Evolutionary conservation across 2,329 filamentous ascomycete genomes (phyloP), one percentile per base, ranked within the genome.

Genomic region (Talaromyces sp.): DNA sequence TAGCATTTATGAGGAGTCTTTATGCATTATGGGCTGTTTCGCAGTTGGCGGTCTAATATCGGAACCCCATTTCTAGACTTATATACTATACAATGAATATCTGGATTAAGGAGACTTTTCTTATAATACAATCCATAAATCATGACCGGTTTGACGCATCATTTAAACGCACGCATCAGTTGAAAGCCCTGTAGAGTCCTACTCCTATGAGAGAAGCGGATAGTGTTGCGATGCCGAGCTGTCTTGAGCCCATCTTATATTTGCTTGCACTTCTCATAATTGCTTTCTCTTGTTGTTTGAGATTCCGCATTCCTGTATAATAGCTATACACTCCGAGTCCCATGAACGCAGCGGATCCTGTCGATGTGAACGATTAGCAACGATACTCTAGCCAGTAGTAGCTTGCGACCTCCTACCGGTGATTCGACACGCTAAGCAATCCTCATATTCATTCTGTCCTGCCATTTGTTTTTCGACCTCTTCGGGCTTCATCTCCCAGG

Each of bases 241-340:
- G 85, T 66, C 91, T 85, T 70, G 88, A 90, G 67, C 85, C 85
- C 84, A 93, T 88, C 66, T 90, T 90, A 72, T 93, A 88, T 70
- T 87, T 83, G 31, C 88, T 89, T 56, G 86, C 85, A 78, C 89
- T 90, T 73, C 85, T 82, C 65, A 92, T 78, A 67, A 93, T 91
- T 66, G 72, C 71, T 61, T 75, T 72, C 67, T 85, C 83, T 74
- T 91, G 88, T 70, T 83, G 82, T 70, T 87, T 84, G 35, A 95
- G 85, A 76, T 93, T 90, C 60, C 82, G 81, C 77, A 88, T 89
- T 65, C 91, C 91, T 3, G 89, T 90, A 67, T 87, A 82, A 78
- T 93, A 93, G 76, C 88, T 93, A 78, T 93, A 95, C 1, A 83
- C 87, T 3, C 88, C 91, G 16, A 94, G 85, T 1, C 89, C 90